Evolutionary conservation across 192 early-diverging fungal species (phyloP).

Genomic region (Umbelopsis sp.): DNA sequence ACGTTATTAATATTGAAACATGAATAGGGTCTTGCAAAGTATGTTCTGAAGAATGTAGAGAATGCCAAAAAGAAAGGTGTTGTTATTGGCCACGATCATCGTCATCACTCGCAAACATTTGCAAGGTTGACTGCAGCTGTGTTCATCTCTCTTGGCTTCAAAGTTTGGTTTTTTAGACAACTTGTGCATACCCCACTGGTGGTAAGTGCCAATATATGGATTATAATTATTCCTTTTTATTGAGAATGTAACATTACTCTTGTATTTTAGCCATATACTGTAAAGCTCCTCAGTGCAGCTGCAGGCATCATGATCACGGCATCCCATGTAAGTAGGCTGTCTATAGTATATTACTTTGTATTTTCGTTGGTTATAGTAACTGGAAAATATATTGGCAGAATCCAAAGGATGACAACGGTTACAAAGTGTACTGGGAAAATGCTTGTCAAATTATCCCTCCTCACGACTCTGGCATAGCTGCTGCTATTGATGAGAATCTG

Average conservation of each 20-base stretch:
- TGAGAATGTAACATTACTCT: neutral
- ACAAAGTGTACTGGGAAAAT: slow-evolving; percentile 88
- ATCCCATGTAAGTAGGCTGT: slow-evolving; percentile 61
- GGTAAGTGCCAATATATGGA: slow-evolving; percentile 21
- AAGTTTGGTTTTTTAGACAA: slow-evolving; percentile 74
- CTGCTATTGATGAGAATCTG: slow-evolving; percentile 66
- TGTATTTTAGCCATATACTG: slow-evolving; percentile 71
- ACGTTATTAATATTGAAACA: neutral
- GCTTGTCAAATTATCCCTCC: slow-evolving; percentile 93
- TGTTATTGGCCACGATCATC: slow-evolving; percentile 93
- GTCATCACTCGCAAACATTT: slow-evolving; percentile 84
- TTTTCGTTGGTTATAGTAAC: neutral
- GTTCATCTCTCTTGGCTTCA: slow-evolving; percentile 76
- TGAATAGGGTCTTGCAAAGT: slow-evolving; percentile 67
- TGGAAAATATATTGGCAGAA: slow-evolving; percentile 61
- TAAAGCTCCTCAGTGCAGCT: slow-evolving; percentile 67
- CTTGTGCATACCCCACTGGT: slow-evolving; percentile 88
- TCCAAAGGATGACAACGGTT: slow-evolving; percentile 93
- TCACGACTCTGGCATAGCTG: slow-evolving; percentile 78
- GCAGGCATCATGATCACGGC: slow-evolving; percentile 97
- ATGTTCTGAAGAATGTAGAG: slow-evolving; percentile 60
- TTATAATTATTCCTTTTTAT: neutral
- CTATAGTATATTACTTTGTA: neutral
- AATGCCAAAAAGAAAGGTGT: slow-evolving; percentile 71
- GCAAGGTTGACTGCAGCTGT: slow-evolving; percentile 81